Evolutionary conservation across 2,329 filamentous ascomycete genomes (phyloP).

Genomic region (Talaromyces piceae): DNA sequence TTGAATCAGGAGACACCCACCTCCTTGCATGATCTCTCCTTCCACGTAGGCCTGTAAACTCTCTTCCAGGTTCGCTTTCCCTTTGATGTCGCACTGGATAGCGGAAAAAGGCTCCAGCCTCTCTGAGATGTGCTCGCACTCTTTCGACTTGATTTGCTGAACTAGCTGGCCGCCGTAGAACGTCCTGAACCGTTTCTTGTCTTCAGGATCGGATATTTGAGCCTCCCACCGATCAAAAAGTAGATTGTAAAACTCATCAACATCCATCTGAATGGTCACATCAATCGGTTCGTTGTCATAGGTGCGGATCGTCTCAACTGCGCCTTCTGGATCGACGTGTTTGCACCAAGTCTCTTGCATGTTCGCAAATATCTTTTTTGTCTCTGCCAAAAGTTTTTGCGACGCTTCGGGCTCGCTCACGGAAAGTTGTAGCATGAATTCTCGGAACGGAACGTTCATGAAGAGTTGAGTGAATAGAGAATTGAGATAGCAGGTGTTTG

Average conservation of each 20-base stretch:
- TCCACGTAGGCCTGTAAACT: conserved; percentile 93
- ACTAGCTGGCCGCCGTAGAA: conserved; percentile 91
- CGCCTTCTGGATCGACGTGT: conserved; percentile 62
- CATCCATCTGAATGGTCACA: conserved; percentile 89
- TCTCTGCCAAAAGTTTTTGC: conserved; percentile 66
- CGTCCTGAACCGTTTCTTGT: conserved; percentile 65
- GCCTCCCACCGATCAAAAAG: conserved; percentile 87
- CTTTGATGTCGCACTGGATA: conserved; percentile 93
- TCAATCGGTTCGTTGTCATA: conserved; percentile 80
- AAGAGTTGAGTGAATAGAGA: conserved; percentile 90
- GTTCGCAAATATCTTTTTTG: conserved; percentile 71
- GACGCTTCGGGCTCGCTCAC: conserved; percentile 48
- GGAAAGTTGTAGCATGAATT: conserved; percentile 66
- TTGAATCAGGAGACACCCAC: conserved; percentile 33
- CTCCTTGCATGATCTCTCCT: conserved; percentile 91
- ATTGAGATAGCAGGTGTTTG: conserved; percentile 96
- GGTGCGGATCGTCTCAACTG: conserved; percentile 70
- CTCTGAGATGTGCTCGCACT: conserved; percentile 90
- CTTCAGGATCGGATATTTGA: conserved; percentile 61
- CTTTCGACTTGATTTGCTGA: conserved; percentile 90
- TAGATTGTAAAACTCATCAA: conserved; percentile 94
- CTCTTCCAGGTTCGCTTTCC: conserved; percentile 73
- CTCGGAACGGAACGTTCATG: conserved; percentile 85
- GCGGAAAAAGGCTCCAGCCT: conserved; percentile 84
- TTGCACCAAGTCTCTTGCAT: conserved; percentile 78